Evolutionary conservation across 1,139 yeast genomes (phyloP).

Genomic region (Protomyces inundatus): DNA sequence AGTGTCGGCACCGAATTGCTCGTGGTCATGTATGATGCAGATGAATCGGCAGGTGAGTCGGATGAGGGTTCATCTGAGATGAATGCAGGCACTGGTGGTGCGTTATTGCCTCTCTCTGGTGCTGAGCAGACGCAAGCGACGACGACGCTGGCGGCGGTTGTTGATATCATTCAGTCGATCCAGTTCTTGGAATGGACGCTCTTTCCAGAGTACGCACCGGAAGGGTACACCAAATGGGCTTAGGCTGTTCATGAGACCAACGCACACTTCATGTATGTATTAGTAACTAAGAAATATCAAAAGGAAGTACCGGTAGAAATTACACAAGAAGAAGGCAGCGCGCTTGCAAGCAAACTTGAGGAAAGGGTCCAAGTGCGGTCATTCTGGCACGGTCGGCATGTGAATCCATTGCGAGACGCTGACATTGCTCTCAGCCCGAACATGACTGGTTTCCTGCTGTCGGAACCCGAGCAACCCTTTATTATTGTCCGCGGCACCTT

Average conservation of each 20-base stretch:
- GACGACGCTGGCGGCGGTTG: not conserved
- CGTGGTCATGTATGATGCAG: not conserved
- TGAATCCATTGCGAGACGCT: not conserved
- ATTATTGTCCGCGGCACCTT: not conserved
- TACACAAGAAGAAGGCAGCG: too few relatives aligned
- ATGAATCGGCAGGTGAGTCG: not conserved
- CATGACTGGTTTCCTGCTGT: conserved; percentile 21
- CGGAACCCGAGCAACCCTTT: not conserved
- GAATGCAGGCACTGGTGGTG: not conserved
- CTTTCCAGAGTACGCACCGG: not conserved
- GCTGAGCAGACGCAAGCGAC: not conserved
- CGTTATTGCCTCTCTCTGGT: not conserved
- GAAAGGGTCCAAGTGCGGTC: too few relatives aligned
- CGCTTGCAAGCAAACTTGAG: too few relatives aligned
- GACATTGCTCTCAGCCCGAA: conserved; percentile 16
- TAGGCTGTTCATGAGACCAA: not conserved
- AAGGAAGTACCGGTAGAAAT: too few relatives aligned
- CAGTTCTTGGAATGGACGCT: not conserved
- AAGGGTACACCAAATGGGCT: not conserved
- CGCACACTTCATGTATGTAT: too few relatives aligned
- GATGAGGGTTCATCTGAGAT: not conserved
- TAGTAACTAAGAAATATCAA: too few relatives aligned
- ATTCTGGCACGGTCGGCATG: not conserved
- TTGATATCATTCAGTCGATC: not conserved
- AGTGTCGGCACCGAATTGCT: not conserved